Conservation (phyloP, 225 moss, liverwort and hornwort species). For the Physcomitrium patens region DNA sequence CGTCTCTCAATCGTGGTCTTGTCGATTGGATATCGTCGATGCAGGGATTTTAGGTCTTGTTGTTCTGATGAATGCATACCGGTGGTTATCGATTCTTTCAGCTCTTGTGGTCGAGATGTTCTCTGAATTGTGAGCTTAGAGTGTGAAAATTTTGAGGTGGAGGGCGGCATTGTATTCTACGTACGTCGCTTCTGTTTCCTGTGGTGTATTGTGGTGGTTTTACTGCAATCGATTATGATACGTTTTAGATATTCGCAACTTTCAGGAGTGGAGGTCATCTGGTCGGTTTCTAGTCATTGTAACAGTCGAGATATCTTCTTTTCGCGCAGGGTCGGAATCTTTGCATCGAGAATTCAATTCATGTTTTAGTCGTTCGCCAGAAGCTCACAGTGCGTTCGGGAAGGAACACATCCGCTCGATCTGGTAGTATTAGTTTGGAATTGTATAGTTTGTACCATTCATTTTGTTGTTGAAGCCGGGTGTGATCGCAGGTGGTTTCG, state of each 20-base stretch:
- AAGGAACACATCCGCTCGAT: conserved; percentile 2
- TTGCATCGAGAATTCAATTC: conserved; percentile 10
- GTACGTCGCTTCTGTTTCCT: background rate
- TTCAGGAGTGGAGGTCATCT: background rate
- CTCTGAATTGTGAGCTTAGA: conserved; percentile 21
- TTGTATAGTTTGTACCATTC: background rate
- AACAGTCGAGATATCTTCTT: conserved; percentile 2
- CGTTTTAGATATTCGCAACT: background rate
- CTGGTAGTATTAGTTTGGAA: background rate
- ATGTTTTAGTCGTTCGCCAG: background rate
- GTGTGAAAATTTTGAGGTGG: background rate
- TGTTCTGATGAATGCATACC: no score
- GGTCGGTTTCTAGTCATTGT: conserved; percentile 18
- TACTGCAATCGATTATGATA: background rate
- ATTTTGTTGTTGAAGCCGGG: background rate
- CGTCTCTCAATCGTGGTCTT: conserved; percentile 2
- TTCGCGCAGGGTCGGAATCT: conserved; percentile 8
- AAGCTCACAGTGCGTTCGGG: conserved; percentile 5
- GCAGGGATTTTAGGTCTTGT: background rate
- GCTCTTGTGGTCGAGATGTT: background rate
- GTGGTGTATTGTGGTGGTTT: background rate
- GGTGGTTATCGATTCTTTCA: background rate
- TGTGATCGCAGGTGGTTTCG: background rate
- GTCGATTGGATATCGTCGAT: background rate
- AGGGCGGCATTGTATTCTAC: conserved; percentile 13